phyloP scores from a whole-genome alignment of 2,329 filamentous ascomycete species.

The Fusarium keratoplasticum region DNA sequence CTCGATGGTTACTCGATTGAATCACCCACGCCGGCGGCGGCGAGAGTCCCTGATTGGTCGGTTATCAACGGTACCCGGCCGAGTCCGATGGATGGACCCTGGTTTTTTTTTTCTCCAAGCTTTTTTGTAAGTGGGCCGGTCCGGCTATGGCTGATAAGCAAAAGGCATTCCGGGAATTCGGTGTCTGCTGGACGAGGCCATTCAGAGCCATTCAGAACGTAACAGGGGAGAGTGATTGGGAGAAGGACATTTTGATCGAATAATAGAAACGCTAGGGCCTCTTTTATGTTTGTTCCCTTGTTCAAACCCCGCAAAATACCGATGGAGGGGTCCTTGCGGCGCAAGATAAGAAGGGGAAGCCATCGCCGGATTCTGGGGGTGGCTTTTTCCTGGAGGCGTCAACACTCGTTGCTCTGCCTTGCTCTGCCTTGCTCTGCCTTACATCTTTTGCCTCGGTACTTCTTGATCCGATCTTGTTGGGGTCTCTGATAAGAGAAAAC shows the following conservation, averaged over 20 bases:
- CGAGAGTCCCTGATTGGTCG: conserved; percentile 39
- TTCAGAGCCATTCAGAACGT: not conserved
- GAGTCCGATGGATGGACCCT: conserved; percentile 40
- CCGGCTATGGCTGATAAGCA: conserved; percentile 25
- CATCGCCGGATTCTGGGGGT: conserved; percentile 26
- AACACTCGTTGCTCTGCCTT: conserved; percentile 23
- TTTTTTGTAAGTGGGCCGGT: conserved; percentile 28
- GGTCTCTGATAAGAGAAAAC: conserved; percentile 14
- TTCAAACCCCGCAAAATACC: conserved; percentile 12
- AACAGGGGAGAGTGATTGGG: conserved; percentile 15
- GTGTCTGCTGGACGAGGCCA: not conserved
- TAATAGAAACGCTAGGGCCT: conserved; percentile 16
- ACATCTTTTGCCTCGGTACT: not conserved
- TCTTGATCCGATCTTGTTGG: not conserved
- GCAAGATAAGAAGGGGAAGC: conserved; percentile 24
- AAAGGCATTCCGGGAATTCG: not conserved
- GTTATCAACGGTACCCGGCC: conserved; percentile 34
- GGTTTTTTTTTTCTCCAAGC: conserved; percentile 17
- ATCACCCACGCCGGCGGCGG: conserved; percentile 48
- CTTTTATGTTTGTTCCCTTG: not conserved
- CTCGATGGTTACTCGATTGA: conserved; percentile 61
- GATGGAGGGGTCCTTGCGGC: conserved; percentile 1
- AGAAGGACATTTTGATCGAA: conserved; percentile 26
- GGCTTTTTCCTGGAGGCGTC: not conserved
- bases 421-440: not conserved